Percentiles rank a stretch among this genome's conserved stretches.
Evolutionary conservation across 495 filamentous ascomycete genomes (phyloP).

Genomic region (Durotheca rogersii): DNA sequence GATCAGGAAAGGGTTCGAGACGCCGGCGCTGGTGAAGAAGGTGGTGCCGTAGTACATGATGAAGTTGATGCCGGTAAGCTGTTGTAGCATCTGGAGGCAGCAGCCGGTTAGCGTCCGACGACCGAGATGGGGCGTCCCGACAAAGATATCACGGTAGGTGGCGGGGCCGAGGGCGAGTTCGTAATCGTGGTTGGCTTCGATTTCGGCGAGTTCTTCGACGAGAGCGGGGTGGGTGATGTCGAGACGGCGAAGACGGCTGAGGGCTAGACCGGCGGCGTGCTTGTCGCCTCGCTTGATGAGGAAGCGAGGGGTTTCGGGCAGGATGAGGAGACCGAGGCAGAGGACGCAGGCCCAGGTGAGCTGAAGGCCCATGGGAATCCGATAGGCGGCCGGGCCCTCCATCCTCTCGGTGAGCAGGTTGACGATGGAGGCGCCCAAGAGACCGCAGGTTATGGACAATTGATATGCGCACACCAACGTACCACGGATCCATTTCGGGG

Average conservation of each 20-base stretch:
- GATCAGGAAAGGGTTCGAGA: conserved; percentile 66
- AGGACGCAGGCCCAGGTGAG: conserved; percentile 82
- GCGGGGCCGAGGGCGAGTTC: conserved; percentile 74
- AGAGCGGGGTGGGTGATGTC: conserved; percentile 73
- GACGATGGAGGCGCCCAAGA: conserved; percentile 79
- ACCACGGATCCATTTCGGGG: conserved; percentile 89
- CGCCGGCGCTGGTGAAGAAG: conserved; percentile 68
- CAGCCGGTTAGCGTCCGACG: conserved; percentile 58
- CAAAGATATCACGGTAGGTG: conserved; percentile 70
- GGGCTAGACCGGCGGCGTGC: conserved; percentile 67
- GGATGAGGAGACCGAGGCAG: conserved; percentile 66
- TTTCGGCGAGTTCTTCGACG: conserved; percentile 79
- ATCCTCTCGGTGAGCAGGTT: conserved; percentile 73
- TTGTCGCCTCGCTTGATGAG: conserved; percentile 75
- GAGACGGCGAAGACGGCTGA: conserved; percentile 74
- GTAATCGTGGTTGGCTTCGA: conserved; percentile 87
- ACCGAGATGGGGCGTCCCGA: conserved; percentile 57
- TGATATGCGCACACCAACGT: conserved; percentile 90
- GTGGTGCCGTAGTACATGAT: conserved; percentile 78
- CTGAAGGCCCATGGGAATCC: conserved; percentile 84
- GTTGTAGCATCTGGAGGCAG: conserved; percentile 60
- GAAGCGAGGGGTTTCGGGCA: conserved; percentile 88
- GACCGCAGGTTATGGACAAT: conserved; percentile 81
- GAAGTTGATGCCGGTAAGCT: conserved; percentile 59
- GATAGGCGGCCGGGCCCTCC: conserved; percentile 65